Evolutionary conservation across 1,139 yeast genomes (phyloP).

Genomic region (Scheffersomyces parashehatae): DNA sequence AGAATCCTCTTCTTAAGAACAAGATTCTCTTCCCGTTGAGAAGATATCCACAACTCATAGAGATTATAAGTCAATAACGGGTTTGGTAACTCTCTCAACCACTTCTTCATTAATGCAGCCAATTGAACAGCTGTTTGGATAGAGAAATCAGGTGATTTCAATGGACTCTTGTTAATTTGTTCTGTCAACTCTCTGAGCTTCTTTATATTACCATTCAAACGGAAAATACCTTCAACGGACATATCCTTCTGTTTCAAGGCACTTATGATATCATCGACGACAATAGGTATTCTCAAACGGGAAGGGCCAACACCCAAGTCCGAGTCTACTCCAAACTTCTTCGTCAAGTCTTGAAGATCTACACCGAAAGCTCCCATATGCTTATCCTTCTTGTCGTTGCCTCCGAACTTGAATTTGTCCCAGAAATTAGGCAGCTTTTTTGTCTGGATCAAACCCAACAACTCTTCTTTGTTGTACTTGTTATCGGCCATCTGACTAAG

Average conservation of each 20-base stretch:
- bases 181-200: conserved; percentile 74
- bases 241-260: conserved; percentile 90
- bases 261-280: conserved; percentile 81
- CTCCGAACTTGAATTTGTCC: conserved; percentile 61
- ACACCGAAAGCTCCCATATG: conserved; percentile 68
- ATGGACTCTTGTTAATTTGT: conserved; percentile 73
- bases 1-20: conserved; percentile 55
- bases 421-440: conserved; percentile 67
- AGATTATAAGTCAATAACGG: conserved; percentile 80
- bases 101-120: conserved; percentile 91
- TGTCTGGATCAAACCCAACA: conserved; percentile 54
- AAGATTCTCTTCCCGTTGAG: conserved; percentile 59
- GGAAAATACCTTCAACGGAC: conserved; percentile 95
- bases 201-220: conserved; percentile 94
- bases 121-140: conserved; percentile 87
- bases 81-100: conserved; percentile 88
- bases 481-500: conserved; percentile 42
- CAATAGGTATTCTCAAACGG: conserved; percentile 76
- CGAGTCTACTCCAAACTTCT: conserved; percentile 81
- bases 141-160: conserved; percentile 68
- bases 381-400: conserved; percentile 27
- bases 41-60: conserved; percentile 78
- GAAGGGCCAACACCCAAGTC: conserved; percentile 86
- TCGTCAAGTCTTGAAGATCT: conserved; percentile 69
- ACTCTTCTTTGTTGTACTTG: conserved; percentile 51